These are phyloP conservation scores for Salix purpurea DNA, from an alignment of 345 rosid genomes.

Conservation along the genomic window DNA sequence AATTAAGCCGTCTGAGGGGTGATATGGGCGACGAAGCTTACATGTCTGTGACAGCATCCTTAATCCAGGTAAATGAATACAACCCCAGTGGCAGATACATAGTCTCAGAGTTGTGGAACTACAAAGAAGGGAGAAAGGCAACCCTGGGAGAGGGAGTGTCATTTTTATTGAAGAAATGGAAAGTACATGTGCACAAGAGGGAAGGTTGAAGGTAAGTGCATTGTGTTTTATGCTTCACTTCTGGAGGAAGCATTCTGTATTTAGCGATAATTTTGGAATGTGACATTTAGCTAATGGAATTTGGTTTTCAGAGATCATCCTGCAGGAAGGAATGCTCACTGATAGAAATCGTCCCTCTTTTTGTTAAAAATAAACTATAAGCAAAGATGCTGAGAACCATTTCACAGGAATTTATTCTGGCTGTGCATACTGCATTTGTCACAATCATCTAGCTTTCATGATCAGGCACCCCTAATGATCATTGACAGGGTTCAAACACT, in stretches of 20 bases:
- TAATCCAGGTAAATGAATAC: constrained; percentile 75
- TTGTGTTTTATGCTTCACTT: neutral
- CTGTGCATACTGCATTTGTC: neutral
- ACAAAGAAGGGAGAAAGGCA: constrained; percentile 57
- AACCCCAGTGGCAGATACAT: constrained; percentile 91
- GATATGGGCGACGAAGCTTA: constrained; percentile 59
- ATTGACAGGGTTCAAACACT: neutral
- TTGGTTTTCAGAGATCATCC: neutral
- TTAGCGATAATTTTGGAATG: neutral
- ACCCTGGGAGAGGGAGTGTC: constrained; percentile 59
- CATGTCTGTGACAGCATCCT: constrained; percentile 54
- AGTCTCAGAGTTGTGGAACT: constrained; percentile 77
- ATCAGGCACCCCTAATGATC: neutral
- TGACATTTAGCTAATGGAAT: neutral
- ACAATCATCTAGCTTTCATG: neutral
- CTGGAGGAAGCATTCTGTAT: neutral
- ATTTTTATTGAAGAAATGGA: constrained; percentile 51
- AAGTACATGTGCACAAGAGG: constrained; percentile 36
- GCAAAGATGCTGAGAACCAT: neutral
- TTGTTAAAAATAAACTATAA: neutral
- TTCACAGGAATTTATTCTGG: neutral
- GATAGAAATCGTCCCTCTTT: neutral
- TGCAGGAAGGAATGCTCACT: neutral
- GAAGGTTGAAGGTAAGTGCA: constrained; percentile 17
- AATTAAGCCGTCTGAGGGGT: constrained; percentile 46